Base-by-base conservation (phyloP, 225 moss, liverwort and hornwort species). In the Physcomitrellopsis africana region DNA sequence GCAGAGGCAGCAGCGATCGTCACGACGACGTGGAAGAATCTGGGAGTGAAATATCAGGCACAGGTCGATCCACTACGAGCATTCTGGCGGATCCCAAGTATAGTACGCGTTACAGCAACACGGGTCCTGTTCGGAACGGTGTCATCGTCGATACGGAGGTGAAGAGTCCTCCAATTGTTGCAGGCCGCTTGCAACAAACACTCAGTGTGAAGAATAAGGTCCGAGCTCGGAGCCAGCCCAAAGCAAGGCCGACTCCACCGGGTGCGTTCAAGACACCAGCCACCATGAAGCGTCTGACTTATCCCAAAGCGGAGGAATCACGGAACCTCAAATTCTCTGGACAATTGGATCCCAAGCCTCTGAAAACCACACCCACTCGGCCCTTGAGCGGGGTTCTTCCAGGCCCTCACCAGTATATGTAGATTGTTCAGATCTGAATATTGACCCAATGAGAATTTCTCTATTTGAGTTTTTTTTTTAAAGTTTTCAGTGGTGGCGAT, bases 181-280 rank as follows among this genome's bases (percentile, higher is more conserved):
- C 75, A 13, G 83, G 87, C 14, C 91, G 93, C 85, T 75, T 97
- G 90, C 91, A 90, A 37, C 86, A 83, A 9, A 94, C 94, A 3
- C 93, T 90, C 57, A 90, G 89, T 54, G 89, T 84, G 6, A 91
- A 89, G 72, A 93, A 93, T 76, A 97, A 94, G 80, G 86, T 77
- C 3, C 77, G 94, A 47, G 78, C 94, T 5, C 63, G 74, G 55
- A 97, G 97, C 79, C 91, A 91, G 54, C 97, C 93, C 5, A 90
- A 88, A 22, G 87, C 86, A 49, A 84, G 97, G 57, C 83, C 93
- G 16, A 81, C 65, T 8, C 49, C 67, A 18, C 60, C 74, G 17
- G 86, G 90, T 60, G 71, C 81, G n/a, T 81, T 81, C 37, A 81
- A 70, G 77, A 77, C 84, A 17, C 84, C 84, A 6, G 75, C 81